These are phyloP conservation scores for Millerozyma acaciae DNA, from an alignment of 805 yeast genomes.

Conservation along the genomic window DNA sequence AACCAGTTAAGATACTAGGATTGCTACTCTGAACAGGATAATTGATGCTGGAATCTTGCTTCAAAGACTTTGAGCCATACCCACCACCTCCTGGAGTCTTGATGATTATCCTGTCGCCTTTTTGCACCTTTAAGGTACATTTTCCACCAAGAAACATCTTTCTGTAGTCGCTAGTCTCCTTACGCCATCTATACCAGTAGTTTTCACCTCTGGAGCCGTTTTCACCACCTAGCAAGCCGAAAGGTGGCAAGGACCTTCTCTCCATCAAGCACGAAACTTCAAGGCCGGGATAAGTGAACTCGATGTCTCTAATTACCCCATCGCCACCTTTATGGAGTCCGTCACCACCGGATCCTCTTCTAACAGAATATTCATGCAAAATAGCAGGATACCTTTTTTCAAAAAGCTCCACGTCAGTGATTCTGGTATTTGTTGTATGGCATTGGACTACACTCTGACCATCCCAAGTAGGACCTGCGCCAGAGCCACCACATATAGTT, in stretches of 20 bases:
- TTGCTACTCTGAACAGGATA: slow-evolving; percentile 22
- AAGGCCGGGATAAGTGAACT: slow-evolving; percentile 39
- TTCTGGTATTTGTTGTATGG: slow-evolving; percentile 84
- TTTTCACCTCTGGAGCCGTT: slow-evolving; percentile 60
- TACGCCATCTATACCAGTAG: slow-evolving; percentile 19
- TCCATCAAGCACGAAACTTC: slow-evolving; percentile 76
- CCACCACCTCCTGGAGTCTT: slow-evolving; percentile 11
- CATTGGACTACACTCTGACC: slow-evolving; percentile 83
- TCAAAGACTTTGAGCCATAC: slow-evolving; percentile 1
- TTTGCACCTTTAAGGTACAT: slow-evolving; percentile 6
- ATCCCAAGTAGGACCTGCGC: slow-evolving; percentile 76
- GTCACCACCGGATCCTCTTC: slow-evolving; percentile 67
- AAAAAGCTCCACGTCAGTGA: slow-evolving; percentile 80
- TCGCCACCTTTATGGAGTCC: slow-evolving; percentile 71
- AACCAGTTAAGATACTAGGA: slow-evolving; percentile 31
- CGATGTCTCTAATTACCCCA: slow-evolving; percentile 77
- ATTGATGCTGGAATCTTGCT: slow-evolving; percentile 4
- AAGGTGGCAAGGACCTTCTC: slow-evolving; percentile 74
- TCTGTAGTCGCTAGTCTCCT: slow-evolving; percentile 1
- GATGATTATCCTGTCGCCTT: slow-evolving; percentile 8
- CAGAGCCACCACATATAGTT: slow-evolving; percentile 88
- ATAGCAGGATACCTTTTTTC: slow-evolving; percentile 81
- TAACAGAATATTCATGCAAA: slow-evolving; percentile 59
- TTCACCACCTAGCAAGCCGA: slow-evolving; percentile 74
- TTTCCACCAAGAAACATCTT: slow-evolving; percentile 8